Percentiles rank a stretch among this genome's conserved stretches.
Evolutionary conservation across 306 rosid genomes (phyloP).

Genomic region (Lathyrus tuberosus): DNA sequence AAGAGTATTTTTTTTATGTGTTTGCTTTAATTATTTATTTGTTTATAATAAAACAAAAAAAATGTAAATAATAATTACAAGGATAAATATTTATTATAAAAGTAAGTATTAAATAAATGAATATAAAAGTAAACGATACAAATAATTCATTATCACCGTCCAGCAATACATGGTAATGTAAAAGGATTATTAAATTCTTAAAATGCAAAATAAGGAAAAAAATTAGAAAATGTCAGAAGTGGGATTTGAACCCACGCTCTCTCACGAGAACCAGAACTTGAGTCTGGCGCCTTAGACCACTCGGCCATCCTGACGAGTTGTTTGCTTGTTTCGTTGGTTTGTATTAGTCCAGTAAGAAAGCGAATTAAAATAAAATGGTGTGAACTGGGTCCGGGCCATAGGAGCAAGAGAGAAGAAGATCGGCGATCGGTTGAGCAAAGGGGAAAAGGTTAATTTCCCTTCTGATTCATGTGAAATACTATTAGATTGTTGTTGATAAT

Average conservation of each 20-base stretch:
- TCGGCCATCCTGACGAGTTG: not conserved
- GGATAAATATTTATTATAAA: too few relatives aligned
- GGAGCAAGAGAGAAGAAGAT: not conserved
- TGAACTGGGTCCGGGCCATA: not conserved
- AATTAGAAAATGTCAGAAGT: not conserved
- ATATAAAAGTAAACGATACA: too few relatives aligned
- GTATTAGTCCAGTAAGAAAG: too few relatives aligned
- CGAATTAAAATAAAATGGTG: not conserved
- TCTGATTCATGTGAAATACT: too few relatives aligned
- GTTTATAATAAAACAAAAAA: too few relatives aligned
- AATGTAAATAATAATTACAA: too few relatives aligned
- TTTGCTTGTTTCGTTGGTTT: accelerated
- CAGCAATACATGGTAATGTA: too few relatives aligned
- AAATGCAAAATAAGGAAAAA: not conserved
- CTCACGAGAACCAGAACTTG: slow-evolving; percentile 1
- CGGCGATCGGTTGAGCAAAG: not conserved
- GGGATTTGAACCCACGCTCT: slow-evolving; percentile 14
- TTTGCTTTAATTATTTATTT: too few relatives aligned
- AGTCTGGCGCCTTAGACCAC: slow-evolving; percentile 17
- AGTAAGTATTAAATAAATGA: too few relatives aligned
- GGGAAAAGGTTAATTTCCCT: not conserved
- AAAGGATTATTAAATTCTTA: too few relatives aligned
- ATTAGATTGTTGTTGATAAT: not conserved
- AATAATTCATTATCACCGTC: too few relatives aligned
- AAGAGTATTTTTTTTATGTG: too few relatives aligned